These are phyloP conservation scores for Exophiala mesophila DNA, from an alignment of 2,329 filamentous ascomycete genomes.

Conservation along the genomic window DNA sequence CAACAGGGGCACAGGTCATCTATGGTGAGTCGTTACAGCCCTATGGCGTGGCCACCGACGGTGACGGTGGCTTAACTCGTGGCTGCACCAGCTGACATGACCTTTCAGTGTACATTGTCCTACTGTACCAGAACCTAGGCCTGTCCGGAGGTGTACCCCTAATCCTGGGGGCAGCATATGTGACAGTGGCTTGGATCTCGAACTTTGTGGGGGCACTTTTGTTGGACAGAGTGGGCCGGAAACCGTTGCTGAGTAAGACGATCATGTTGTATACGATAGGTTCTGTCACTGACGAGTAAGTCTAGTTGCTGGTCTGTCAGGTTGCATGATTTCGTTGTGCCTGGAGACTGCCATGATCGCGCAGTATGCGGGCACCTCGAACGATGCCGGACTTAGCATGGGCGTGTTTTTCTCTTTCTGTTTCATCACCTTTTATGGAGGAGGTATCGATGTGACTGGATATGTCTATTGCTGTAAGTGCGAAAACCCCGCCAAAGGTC, in stretches of 20 bases:
- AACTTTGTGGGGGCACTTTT: constrained; percentile 20
- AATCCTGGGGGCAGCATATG: constrained; percentile 20
- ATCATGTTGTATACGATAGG: neutral
- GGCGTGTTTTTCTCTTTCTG: constrained; percentile 58
- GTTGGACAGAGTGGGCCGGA: constrained; percentile 26
- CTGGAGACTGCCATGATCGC: constrained; percentile 24
- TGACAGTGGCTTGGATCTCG: constrained; percentile 20
- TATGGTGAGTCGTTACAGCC: constrained; percentile 31
- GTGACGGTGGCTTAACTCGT: too few species aligned
- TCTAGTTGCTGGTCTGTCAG: constrained; percentile 16
- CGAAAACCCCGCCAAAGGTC: neutral
- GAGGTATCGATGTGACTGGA: constrained; percentile 20
- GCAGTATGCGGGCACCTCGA: constrained; percentile 31
- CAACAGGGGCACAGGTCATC: constrained; percentile 20
- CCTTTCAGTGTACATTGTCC: constrained; percentile 14
- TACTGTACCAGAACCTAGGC: constrained; percentile 21
- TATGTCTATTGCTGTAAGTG: constrained; percentile 22
- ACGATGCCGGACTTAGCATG: constrained; percentile 20
- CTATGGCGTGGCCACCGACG: too few species aligned
- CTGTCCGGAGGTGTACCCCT: constrained; percentile 16
- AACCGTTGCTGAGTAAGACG: constrained; percentile 29
- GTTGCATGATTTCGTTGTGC: constrained; percentile 20
- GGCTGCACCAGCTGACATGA: constrained; percentile 1
- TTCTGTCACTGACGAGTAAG: neutral
- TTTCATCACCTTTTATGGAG: constrained; percentile 21